phyloP scores from a whole-genome alignment of 805 yeast species.

The Pichia insulana region DNA sequence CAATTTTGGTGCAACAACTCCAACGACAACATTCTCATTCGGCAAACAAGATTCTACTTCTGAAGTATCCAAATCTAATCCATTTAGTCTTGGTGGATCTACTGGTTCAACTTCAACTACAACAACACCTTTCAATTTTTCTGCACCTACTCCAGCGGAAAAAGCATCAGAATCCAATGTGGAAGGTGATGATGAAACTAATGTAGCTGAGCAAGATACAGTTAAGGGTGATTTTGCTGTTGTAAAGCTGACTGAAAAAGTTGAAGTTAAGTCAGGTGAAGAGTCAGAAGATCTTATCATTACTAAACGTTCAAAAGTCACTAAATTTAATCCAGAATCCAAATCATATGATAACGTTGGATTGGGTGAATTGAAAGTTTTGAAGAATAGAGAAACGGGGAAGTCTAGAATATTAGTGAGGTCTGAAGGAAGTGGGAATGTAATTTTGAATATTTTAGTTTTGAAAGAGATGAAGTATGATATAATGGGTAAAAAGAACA shows the following conservation, averaged over 20 bases:
- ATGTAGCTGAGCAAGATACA: constrained; percentile 34
- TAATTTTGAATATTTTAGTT: constrained; percentile 61
- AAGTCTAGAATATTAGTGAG: constrained; percentile 70
- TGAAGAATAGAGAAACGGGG: constrained; percentile 49
- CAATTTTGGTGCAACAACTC: constrained; percentile 3
- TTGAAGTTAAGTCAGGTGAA: constrained; percentile 69
- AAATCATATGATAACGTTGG: constrained; percentile 59
- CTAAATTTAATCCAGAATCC: constrained; percentile 46
- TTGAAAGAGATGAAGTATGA: constrained; percentile 51
- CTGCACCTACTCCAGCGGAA: constrained; percentile 5
- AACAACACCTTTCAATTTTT: constrained; percentile 1
- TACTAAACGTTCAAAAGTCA: constrained; percentile 63
- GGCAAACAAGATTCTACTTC: neutral
- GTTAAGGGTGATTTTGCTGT: constrained; percentile 42
- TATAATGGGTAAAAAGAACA: constrained; percentile 49
- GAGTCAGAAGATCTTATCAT: constrained; percentile 63
- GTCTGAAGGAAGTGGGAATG: constrained; percentile 82
- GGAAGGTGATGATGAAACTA: constrained; percentile 23
- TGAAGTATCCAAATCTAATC: constrained; percentile 5
- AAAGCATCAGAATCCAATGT: constrained; percentile 4
- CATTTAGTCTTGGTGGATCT: constrained; percentile 11
- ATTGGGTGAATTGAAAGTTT: constrained; percentile 71
- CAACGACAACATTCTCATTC: constrained; percentile 2
- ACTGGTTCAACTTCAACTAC: constrained; percentile 2
- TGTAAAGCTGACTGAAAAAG: constrained; percentile 39